phyloP scores from a whole-genome alignment of 2,329 filamentous ascomycete species.

The Leptographium flavum region DNA sequence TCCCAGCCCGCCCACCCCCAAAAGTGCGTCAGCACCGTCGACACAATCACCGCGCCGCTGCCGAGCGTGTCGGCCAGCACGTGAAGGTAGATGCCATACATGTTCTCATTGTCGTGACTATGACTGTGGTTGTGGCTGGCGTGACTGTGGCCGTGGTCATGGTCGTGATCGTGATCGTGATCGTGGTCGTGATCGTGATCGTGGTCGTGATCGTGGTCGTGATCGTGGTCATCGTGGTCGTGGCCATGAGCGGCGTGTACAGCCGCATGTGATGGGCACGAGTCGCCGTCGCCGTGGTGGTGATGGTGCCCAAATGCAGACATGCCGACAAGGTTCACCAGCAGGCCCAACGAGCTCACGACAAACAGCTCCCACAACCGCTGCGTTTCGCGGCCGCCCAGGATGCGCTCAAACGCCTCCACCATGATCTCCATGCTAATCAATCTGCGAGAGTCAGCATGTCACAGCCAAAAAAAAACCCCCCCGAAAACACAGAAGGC shows the following conservation, averaged over 20 bases:
- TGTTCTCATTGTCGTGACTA: conserved; percentile 63
- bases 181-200: conserved; percentile 22
- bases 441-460: conserved; percentile 38
- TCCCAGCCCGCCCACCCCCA: conserved; percentile 91
- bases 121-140: conserved; percentile 14
- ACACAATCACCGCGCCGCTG: conserved; percentile 86
- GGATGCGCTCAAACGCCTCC: conserved; percentile 78
- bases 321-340: conserved; percentile 88
- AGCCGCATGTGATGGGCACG: conserved; percentile 16
- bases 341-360: conserved; percentile 72
- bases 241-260: conserved; percentile 32
- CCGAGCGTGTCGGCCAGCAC: conserved; percentile 90
- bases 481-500: too few relatives aligned
- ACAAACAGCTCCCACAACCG: conserved; percentile 75
- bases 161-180: conserved; percentile 24
- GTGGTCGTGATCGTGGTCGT: conserved; percentile 17
- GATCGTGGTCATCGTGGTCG: conserved; percentile 16
- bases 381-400: conserved; percentile 71
- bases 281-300: conserved; percentile 36
- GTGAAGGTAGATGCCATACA: conserved; percentile 93
- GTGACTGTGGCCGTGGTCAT: conserved; percentile 17
- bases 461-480: neutral
- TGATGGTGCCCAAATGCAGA: conserved; percentile 64
- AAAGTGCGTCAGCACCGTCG: conserved; percentile 74
- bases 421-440: conserved; percentile 94